These are phyloP conservation scores for Rheum nobile DNA, from an alignment of 148 eudicot species.

Conservation along the genomic window DNA sequence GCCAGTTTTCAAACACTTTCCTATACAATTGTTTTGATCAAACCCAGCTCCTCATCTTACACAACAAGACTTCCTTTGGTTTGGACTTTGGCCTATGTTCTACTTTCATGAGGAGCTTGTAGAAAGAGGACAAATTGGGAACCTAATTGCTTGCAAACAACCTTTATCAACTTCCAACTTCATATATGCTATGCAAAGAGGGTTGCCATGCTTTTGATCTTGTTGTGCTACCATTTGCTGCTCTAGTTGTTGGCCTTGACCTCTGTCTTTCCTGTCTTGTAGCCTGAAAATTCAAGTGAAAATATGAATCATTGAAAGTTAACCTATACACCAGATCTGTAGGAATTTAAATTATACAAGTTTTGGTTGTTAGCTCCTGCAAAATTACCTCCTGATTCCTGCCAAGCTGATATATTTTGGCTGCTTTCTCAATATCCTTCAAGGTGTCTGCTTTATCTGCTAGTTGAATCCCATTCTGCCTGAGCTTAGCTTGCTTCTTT, in stretches of 20 bases:
- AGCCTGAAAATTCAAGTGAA: constrained; percentile 28
- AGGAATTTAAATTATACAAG: too few species aligned
- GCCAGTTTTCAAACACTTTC: background rate
- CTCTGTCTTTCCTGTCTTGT: constrained; percentile 38
- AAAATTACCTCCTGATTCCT: constrained; percentile 41
- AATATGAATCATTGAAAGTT: background rate
- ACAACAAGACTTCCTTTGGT: background rate
- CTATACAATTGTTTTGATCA: too few species aligned
- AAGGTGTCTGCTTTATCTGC: constrained; percentile 26
- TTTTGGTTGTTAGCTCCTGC: too few species aligned
- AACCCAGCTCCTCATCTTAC: too few species aligned
- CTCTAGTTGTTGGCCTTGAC: constrained; percentile 19
- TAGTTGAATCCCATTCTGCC: constrained; percentile 38
- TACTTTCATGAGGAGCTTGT: background rate
- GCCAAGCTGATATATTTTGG: constrained; percentile 35
- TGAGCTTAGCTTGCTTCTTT: constrained; percentile 73
- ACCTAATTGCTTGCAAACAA: background rate
- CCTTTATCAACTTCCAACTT: constrained; percentile 39
- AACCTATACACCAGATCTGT: background rate
- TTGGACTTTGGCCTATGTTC: background rate
- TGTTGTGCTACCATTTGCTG: constrained; percentile 28
- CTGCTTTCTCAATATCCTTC: constrained; percentile 29
- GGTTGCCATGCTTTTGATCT: constrained; percentile 87
- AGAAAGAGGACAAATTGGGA: background rate
- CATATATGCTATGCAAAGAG: constrained; percentile 67